phyloP scores from a whole-genome alignment of 768 basidiomycete species.

The Russula sp. region DNA sequence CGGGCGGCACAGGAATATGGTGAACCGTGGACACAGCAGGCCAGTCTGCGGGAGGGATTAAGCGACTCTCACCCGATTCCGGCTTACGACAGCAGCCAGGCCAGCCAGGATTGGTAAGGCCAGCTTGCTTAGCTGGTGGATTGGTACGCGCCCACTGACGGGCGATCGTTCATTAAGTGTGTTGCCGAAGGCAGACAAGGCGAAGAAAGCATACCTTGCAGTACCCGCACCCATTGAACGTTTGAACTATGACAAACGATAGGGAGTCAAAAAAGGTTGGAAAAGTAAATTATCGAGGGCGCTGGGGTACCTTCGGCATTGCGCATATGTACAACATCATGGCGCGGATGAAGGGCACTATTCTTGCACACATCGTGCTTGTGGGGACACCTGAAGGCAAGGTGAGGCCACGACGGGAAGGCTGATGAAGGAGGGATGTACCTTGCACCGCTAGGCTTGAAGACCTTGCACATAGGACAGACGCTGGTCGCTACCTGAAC shows the following conservation, averaged over 20 bases:
- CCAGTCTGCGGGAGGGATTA: conserved; percentile 76
- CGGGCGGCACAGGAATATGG: conserved; percentile 66
- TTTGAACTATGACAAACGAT: conserved; percentile 52
- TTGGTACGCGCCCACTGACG: conserved; percentile 66
- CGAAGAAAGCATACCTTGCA: conserved; percentile 65
- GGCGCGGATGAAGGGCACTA: conserved; percentile 66
- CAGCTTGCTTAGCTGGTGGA: conserved; percentile 52
- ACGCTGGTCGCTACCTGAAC: conserved; percentile 61
- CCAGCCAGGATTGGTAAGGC: conserved; percentile 74
- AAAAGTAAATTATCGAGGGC: conserved; percentile 10
- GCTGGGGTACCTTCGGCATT: conserved; percentile 75
- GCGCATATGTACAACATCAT: conserved; percentile 75
- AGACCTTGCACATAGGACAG: conserved; percentile 86
- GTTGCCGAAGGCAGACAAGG: conserved; percentile 3
- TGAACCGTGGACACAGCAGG: conserved; percentile 73
- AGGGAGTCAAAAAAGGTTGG: conserved; percentile 29
- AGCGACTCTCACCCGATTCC: conserved; percentile 51
- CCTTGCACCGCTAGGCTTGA: conserved; percentile 58
- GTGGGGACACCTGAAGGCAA: conserved; percentile 64
- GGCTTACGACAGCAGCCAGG: conserved; percentile 89
- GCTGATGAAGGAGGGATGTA: conserved; percentile 33
- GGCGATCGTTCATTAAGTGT: conserved; percentile 6
- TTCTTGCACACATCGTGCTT: conserved; percentile 73
- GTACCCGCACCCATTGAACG: conserved; percentile 84
- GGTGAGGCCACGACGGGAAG: conserved; percentile 31